A percentile compares a stretch with the other conserved stretches of the same genome.
Evolutionary conservation across 225 moss, liverwort and hornwort genomes (phyloP).

Genomic region (Neckera pumila): DNA sequence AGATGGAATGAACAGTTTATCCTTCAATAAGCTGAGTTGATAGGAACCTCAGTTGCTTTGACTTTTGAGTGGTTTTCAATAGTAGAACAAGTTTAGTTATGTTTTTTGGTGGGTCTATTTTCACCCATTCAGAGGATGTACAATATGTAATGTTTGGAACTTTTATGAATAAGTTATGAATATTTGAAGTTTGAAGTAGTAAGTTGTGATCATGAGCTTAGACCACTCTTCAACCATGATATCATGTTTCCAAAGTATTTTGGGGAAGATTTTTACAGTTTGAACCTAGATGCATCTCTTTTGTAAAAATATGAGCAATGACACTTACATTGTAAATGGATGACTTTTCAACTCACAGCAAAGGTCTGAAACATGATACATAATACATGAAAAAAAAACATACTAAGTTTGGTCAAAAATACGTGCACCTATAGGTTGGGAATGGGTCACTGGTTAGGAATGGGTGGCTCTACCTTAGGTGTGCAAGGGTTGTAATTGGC

Average conservation of each 20-base stretch:
- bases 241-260: not conserved
- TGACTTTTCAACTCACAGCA: not conserved
- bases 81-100: too few relatives aligned
- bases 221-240: not conserved
- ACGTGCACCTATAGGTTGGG: too few relatives aligned
- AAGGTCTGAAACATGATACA: too few relatives aligned
- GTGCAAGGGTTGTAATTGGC: accelerated
- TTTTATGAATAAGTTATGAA: not conserved
- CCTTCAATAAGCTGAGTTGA: not conserved
- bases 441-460: too few relatives aligned
- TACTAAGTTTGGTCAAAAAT: too few relatives aligned
- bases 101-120: not conserved
- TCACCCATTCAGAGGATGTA: not conserved
- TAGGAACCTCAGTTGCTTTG: not conserved
- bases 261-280: too few relatives aligned
- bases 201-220: not conserved
- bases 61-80: not conserved
- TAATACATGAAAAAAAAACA: too few relatives aligned
- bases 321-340: not conserved
- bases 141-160: not conserved
- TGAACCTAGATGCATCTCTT: not conserved
- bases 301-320: not conserved
- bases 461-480: too few relatives aligned
- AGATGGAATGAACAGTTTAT: not conserved
- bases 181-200: not conserved